Evolutionary conservation across 164 flowering plant genomes (phyloP).

Genomic region (Magnolia kwangsiensis): DNA sequence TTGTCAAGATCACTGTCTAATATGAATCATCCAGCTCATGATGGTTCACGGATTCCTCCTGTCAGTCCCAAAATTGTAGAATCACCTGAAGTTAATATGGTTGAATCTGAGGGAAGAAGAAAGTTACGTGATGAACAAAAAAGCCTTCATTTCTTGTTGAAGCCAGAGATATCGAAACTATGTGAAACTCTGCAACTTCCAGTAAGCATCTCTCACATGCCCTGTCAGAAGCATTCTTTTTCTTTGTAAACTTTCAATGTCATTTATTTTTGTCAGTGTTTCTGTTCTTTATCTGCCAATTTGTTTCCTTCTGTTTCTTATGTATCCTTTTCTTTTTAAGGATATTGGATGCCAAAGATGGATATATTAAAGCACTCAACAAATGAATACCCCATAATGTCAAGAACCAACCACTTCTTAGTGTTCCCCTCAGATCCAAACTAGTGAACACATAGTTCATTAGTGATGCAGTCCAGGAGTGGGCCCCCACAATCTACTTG

Average conservation of each 20-base stretch:
- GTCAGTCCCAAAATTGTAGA: constrained; percentile 3
- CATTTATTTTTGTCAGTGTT: not conserved
- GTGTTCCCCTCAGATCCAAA: too few relatives aligned
- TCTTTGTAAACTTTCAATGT: not conserved
- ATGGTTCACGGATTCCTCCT: not conserved
- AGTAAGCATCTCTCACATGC: constrained; percentile 33
- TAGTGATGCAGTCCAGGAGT: too few relatives aligned
- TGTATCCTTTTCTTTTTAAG: too few relatives aligned
- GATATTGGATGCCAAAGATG: too few relatives aligned
- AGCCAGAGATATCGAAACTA: constrained; percentile 54
- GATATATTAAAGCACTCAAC: too few relatives aligned
- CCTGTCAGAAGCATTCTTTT: not conserved
- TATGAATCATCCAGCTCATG: not conserved
- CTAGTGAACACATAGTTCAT: too few relatives aligned
- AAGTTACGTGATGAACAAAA: constrained; percentile 40
- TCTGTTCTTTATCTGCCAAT: not conserved
- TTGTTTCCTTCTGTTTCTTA: too few relatives aligned
- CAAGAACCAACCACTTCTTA: too few relatives aligned
- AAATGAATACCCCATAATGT: too few relatives aligned
- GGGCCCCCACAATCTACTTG: too few relatives aligned
- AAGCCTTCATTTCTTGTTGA: constrained; percentile 45
- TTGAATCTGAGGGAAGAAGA: constrained; percentile 30
- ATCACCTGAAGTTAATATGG: constrained; percentile 16
- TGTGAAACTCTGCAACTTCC: constrained; percentile 49
- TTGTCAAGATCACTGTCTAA: constrained; percentile 12